Conservation (phyloP, 2,329 filamentous ascomycete species). For the Fusarium virguliforme region DNA sequence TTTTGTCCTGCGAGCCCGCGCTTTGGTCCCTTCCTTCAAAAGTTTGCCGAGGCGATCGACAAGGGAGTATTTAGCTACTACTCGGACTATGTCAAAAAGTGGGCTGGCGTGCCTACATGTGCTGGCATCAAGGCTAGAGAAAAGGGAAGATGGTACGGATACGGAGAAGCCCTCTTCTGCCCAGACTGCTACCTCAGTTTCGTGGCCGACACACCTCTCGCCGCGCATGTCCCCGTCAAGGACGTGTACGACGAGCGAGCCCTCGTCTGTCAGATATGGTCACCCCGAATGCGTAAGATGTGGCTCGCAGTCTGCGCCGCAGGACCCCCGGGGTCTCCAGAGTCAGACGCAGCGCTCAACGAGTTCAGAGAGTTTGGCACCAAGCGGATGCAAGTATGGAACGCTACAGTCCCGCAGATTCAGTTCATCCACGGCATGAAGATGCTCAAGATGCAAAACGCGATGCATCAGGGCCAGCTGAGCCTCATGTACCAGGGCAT, state of each 20-base stretch:
- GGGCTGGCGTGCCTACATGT: constrained; percentile 51
- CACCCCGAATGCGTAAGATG: constrained; percentile 58
- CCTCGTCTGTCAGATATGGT: constrained; percentile 58
- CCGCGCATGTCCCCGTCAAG: constrained; percentile 48
- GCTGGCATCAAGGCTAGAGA: constrained; percentile 49
- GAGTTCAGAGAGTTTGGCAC: constrained; percentile 52
- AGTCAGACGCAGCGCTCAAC: constrained; percentile 46
- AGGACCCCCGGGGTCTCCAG: constrained; percentile 47
- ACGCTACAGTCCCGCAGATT: constrained; percentile 52
- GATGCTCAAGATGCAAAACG: constrained; percentile 53
- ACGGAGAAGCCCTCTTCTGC: constrained; percentile 54
- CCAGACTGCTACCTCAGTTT: constrained; percentile 56
- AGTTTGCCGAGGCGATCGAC: constrained; percentile 53
- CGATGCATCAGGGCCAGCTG: constrained; percentile 54
- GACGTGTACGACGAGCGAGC: constrained; percentile 44
- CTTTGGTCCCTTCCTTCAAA: constrained; percentile 47
- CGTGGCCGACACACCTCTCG: constrained; percentile 51
- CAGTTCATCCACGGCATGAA: constrained; percentile 51
- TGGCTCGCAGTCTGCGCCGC: constrained; percentile 53
- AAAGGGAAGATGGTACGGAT: constrained; percentile 57
- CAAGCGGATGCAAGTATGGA: constrained; percentile 52
- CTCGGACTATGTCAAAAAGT: constrained; percentile 50
- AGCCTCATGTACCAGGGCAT: constrained; percentile 56
- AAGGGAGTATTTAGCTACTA: constrained; percentile 54
- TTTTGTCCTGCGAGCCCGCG: constrained; percentile 51